Evolutionary conservation across 352 stramenopile species (phyloP).

Genomic region (Globisporangium echinulatum): DNA sequence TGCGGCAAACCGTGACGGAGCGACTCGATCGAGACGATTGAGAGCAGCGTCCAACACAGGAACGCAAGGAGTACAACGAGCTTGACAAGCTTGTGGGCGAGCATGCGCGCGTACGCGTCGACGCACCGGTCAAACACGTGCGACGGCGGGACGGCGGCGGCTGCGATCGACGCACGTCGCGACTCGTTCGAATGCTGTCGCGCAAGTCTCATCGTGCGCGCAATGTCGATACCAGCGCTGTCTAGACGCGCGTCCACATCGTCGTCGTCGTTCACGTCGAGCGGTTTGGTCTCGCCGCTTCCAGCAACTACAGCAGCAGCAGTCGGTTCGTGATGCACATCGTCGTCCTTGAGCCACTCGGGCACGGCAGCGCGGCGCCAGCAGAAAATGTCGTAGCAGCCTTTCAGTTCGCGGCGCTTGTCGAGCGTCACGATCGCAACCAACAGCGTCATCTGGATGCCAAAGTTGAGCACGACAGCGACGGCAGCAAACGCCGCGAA

Average conservation of each 20-base stretch:
- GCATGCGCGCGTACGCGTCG: slow-evolving; percentile 30
- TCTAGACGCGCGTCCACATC: background rate
- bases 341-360: slow-evolving; percentile 13
- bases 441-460: slow-evolving; percentile 64
- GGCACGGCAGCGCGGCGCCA: slow-evolving; percentile 17
- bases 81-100: slow-evolving; percentile 43
- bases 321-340: background rate
- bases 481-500: slow-evolving; percentile 47
- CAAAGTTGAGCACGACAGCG: slow-evolving; percentile 43
- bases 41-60: slow-evolving; percentile 31
- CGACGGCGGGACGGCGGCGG: background rate
- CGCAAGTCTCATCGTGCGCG: background rate
- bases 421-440: slow-evolving; percentile 54
- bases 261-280: slow-evolving; percentile 1
- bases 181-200: slow-evolving; percentile 12
- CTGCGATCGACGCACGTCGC: slow-evolving; percentile 14
- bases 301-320: background rate
- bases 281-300: background rate
- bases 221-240: background rate
- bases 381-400: slow-evolving; percentile 54
- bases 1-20: slow-evolving; percentile 50
- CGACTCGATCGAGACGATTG: slow-evolving; percentile 42
- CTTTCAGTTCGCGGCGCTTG: slow-evolving; percentile 57
- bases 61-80: slow-evolving; percentile 52
- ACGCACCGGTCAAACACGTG: slow-evolving; percentile 39